phyloP scores from a whole-genome alignment of 2,329 filamentous ascomycete species.

The Talaromyces sp. region DNA sequence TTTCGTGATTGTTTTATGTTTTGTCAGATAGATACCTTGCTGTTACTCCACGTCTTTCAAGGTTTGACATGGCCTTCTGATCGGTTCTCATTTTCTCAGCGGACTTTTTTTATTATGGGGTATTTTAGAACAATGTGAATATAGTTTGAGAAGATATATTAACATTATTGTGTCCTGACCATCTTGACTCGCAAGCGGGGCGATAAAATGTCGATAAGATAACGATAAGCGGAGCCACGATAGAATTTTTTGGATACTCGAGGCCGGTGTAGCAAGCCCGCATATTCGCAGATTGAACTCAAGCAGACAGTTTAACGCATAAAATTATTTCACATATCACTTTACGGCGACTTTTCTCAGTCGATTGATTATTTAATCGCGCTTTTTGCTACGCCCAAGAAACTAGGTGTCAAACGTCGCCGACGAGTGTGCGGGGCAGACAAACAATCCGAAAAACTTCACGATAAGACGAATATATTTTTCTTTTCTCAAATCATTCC shows the following conservation, averaged over 20 bases:
- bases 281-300: neutral
- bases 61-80: neutral
- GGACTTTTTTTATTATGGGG: neutral
- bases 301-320: neutral
- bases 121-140: neutral
- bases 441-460: neutral
- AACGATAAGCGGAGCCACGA: constrained; percentile 11
- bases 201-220: constrained; percentile 11
- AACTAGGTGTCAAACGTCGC: neutral
- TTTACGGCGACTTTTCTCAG: neutral
- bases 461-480: neutral
- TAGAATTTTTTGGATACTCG: constrained; percentile 3
- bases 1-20: neutral
- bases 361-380: neutral
- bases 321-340: neutral
- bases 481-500: neutral
- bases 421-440: neutral
- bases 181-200: too few species aligned
- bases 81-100: neutral
- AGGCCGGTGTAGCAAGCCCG: neutral
- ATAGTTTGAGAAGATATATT: neutral
- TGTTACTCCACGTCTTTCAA: neutral
- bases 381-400: neutral
- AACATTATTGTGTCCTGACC: neutral
- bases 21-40: neutral